phyloP scores from a whole-genome alignment of 305 asterid genomes.

The Fraxinus paxiana region DNA sequence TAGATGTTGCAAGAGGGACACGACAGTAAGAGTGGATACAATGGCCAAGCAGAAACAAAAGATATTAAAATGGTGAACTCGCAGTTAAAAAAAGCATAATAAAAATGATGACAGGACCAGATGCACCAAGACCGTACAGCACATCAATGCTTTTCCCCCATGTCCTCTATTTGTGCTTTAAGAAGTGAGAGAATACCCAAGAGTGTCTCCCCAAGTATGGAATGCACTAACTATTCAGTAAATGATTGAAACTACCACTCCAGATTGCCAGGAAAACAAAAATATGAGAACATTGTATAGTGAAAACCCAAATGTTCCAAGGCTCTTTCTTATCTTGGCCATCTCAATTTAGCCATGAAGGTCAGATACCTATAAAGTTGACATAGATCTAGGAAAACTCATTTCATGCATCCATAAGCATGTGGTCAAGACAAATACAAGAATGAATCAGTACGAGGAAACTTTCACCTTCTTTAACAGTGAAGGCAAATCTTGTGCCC shows the following conservation, averaged over 20 bases:
- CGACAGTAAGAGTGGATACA: not conserved
- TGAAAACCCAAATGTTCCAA: slow-evolving; percentile 3
- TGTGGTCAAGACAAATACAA: not conserved
- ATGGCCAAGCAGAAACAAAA: not conserved
- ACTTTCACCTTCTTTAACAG: slow-evolving; percentile 59
- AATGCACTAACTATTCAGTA: slow-evolving; percentile 2
- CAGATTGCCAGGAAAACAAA: slow-evolving; percentile 9
- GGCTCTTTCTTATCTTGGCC: not conserved
- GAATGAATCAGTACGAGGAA: not conserved
- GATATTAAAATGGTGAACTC: not conserved
- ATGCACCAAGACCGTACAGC: slow-evolving; percentile 14
- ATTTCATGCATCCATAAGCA: not conserved
- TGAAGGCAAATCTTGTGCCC: slow-evolving; percentile 61
- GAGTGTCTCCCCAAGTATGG: slow-evolving; percentile 1
- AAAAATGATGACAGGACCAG: not conserved
- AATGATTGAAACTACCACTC: slow-evolving; percentile 6
- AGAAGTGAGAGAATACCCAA: slow-evolving; percentile 7
- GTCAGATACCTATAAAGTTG: not conserved
- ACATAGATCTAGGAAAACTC: slow-evolving; percentile 11
- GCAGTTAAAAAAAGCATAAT: not conserved
- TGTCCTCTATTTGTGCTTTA: slow-evolving; percentile 5
- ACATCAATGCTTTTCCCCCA: not conserved
- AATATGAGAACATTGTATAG: slow-evolving; percentile 5
- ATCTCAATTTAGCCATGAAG: slow-evolving; percentile 13
- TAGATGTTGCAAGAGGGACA: no score